Percentiles rank a stretch among this genome's conserved stretches.
These are phyloP conservation scores for Leishmania aethiopica DNA, from an alignment of 208 protist species.

Conservation along the genomic window DNA sequence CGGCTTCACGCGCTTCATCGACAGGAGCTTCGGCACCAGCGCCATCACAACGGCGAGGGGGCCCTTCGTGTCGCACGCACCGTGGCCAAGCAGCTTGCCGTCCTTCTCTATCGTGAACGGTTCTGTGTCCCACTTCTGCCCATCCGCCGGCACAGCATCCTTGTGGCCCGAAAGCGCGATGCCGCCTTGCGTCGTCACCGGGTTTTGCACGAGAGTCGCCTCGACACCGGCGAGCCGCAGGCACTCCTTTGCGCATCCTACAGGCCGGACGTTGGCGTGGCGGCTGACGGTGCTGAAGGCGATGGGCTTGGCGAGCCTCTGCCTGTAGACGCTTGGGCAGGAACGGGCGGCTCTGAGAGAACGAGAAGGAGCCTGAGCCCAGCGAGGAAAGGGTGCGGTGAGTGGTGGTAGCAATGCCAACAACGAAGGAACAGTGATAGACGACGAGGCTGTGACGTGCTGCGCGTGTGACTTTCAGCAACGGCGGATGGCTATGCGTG, in stretches of 20 bases:
- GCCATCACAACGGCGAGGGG: background rate
- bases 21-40: conserved; percentile 26
- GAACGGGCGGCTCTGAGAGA: no score
- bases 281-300: conserved; percentile 55
- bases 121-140: conserved; percentile 60
- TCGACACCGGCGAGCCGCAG: conserved; percentile 31
- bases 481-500: no score
- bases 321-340: no score
- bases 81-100: conserved; percentile 2
- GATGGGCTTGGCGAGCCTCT: no score
- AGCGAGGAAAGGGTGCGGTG: no score
- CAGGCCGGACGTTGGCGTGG: conserved; percentile 52
- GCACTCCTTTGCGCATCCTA: conserved; percentile 36
- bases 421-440: no score
- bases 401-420: no score
- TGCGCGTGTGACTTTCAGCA: no score
- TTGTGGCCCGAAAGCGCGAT: conserved; percentile 65
- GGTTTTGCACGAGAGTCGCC: conserved; percentile 39
- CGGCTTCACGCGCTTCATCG: conserved; percentile 19
- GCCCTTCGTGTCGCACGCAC: background rate
- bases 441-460: no score
- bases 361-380: no score
- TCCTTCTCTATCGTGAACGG: conserved; percentile 50
- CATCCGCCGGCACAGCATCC: conserved; percentile 58
- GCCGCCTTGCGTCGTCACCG: conserved; percentile 46